Evolutionary conservation across 2,329 filamentous ascomycete species (phyloP).

Genomic region (Aspergillus ochraceoroseus): DNA sequence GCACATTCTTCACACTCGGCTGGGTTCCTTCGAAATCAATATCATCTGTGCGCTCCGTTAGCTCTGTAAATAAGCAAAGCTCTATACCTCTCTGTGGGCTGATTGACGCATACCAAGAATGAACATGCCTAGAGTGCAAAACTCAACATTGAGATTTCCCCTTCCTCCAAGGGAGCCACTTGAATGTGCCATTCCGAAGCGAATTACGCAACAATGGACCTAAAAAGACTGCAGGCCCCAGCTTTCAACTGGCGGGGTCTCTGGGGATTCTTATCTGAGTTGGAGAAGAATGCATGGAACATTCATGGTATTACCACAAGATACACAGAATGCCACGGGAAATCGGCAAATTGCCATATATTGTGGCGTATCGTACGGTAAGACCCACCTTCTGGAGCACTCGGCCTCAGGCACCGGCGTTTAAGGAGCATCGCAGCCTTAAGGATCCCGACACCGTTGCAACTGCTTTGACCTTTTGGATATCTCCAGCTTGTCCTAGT

Average conservation of each 20-base stretch:
- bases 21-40: constrained; percentile 75
- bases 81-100: constrained; percentile 7
- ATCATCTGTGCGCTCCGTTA: constrained; percentile 59
- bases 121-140: constrained; percentile 60
- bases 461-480: constrained; percentile 7
- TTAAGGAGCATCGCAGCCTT: constrained; percentile 24
- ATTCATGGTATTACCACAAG: constrained; percentile 8
- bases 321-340: constrained; percentile 22
- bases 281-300: background rate
- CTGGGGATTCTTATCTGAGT: constrained; percentile 12
- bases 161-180: constrained; percentile 1
- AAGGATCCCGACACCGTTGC: constrained; percentile 18
- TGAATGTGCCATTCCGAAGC: constrained; percentile 18
- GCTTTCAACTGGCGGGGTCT: constrained; percentile 9
- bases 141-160: constrained; percentile 44
- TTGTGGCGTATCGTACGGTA: constrained; percentile 21
- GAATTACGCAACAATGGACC: background rate
- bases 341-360: background rate
- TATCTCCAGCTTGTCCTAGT: background rate
- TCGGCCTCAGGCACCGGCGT: constrained; percentile 19
- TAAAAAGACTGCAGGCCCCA: background rate
- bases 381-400: constrained; percentile 19
- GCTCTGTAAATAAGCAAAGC: constrained; percentile 15
- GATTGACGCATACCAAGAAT: constrained; percentile 50
- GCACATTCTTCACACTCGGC: constrained; percentile 64